Evolutionary conservation across 768 basidiomycete species (phyloP).

Genomic region (Cytidiella melzeri): DNA sequence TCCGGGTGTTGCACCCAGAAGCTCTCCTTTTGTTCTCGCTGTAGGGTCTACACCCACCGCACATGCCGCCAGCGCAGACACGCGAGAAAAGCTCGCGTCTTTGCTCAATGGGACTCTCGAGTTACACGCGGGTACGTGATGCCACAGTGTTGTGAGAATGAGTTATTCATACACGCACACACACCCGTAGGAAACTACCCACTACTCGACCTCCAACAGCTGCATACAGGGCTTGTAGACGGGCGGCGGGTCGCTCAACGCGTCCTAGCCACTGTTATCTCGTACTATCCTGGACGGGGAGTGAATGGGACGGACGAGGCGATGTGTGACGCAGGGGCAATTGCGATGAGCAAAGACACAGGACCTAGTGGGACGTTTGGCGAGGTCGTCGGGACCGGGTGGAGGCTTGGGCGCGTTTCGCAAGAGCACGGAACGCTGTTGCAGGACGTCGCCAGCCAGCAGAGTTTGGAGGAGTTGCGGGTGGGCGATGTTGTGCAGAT

Average conservation of each 20-base stretch:
- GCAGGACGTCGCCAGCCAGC: constrained; percentile 13
- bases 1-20: constrained; percentile 27
- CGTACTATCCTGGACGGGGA: constrained; percentile 71
- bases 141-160: not conserved
- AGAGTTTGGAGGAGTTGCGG: constrained; percentile 27
- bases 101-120: constrained; percentile 60
- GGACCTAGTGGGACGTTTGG: constrained; percentile 71
- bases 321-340: constrained; percentile 75
- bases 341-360: constrained; percentile 84
- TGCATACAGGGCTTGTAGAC: constrained; percentile 63
- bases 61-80: constrained; percentile 60
- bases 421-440: constrained; percentile 78
- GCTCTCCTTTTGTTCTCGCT: constrained; percentile 59
- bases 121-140: constrained; percentile 59
- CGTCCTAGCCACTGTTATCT: constrained; percentile 69
- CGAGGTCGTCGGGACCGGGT: constrained; percentile 58
- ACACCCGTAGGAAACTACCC: constrained; percentile 67
- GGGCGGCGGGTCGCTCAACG: constrained; percentile 52
- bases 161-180: not conserved
- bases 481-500: constrained; percentile 65
- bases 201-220: constrained; percentile 78
- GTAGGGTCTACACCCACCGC: constrained; percentile 89
- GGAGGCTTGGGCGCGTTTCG: constrained; percentile 59
- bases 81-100: constrained; percentile 36
- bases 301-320: constrained; percentile 61